Evolutionary conservation across 2,329 filamentous ascomycete species (phyloP).

Genomic region (Eutypa lata): DNA sequence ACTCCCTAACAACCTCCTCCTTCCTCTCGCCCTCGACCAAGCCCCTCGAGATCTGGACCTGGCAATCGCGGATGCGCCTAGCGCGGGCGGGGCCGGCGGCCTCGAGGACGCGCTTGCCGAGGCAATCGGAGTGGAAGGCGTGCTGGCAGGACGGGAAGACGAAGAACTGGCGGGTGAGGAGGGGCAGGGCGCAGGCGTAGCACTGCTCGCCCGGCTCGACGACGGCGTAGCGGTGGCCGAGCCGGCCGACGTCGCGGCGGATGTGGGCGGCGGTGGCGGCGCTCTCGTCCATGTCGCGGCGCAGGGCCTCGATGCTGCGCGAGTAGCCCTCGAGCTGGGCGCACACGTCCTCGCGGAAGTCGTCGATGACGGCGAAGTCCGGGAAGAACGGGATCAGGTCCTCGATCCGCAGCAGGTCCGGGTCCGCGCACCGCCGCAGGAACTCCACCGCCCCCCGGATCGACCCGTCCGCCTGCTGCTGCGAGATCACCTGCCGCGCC

Average conservation of each 20-base stretch:
- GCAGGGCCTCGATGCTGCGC: conserved; percentile 81
- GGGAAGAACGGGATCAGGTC: conserved; percentile 98
- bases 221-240: conserved; percentile 90
- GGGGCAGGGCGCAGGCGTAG: conserved; percentile 79
- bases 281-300: conserved; percentile 93
- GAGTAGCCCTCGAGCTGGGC: conserved; percentile 89
- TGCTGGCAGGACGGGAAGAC: conserved; percentile 94
- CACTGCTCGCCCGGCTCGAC: conserved; percentile 95
- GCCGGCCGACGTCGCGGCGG: conserved; percentile 78
- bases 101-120: conserved; percentile 82
- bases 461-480: conserved; percentile 51
- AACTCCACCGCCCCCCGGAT: conserved; percentile 96
- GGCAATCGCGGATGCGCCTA: conserved; percentile 79
- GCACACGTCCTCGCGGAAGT: conserved; percentile 99
- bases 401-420: conserved; percentile 85
- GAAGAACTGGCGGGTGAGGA: conserved; percentile 91
- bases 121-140: conserved; percentile 92
- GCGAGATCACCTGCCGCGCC: conserved; percentile 87
- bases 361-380: conserved; percentile 96
- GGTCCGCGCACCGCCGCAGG: conserved; percentile 66
- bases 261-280: conserved; percentile 87
- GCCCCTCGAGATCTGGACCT: conserved; percentile 77
- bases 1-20: conserved; percentile 79
- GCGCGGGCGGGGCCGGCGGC: conserved; percentile 73
- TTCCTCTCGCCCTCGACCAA: conserved; percentile 66